These are phyloP conservation scores for Trypanosoma conorhini DNA, from an alignment of 208 protist species.

Conservation along the genomic window DNA sequence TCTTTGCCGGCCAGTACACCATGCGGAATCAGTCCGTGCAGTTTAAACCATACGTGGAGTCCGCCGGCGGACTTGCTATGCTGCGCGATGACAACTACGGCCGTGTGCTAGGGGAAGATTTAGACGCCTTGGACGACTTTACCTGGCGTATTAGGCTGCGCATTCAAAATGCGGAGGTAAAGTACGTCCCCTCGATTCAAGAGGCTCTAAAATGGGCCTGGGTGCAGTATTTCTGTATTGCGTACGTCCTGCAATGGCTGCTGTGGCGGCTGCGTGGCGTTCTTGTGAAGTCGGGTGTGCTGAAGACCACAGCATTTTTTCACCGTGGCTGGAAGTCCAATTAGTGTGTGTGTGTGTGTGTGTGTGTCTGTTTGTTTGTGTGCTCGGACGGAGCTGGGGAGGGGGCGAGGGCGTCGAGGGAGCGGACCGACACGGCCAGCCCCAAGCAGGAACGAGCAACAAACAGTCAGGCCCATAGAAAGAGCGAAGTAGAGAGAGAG, in stretches of 20 bases:
- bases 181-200: conserved; percentile 60
- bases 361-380: conserved; percentile 7
- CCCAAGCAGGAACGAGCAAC: neutral
- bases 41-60: conserved; percentile 36
- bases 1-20: conserved; percentile 57
- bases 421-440: neutral
- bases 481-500: too few relatives aligned
- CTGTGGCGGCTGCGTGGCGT: conserved; percentile 72
- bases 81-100: conserved; percentile 26
- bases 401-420: neutral
- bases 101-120: conserved; percentile 54
- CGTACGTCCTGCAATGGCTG: conserved; percentile 69
- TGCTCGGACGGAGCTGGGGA: neutral
- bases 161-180: conserved; percentile 47
- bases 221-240: conserved; percentile 85
- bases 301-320: conserved; percentile 59
- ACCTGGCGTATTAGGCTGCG: conserved; percentile 70
- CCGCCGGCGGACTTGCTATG: conserved; percentile 49
- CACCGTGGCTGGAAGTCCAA: conserved; percentile 21
- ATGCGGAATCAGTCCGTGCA: conserved; percentile 60
- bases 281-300: conserved; percentile 50
- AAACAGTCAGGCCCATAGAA: conserved; percentile 1
- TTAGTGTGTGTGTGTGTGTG: conserved; percentile 7
- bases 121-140: conserved; percentile 64
- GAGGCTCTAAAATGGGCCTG: conserved; percentile 83